These are phyloP conservation scores for Beta macrorhiza DNA, from an alignment of 179 eudicot genomes.

Conservation along the genomic window DNA sequence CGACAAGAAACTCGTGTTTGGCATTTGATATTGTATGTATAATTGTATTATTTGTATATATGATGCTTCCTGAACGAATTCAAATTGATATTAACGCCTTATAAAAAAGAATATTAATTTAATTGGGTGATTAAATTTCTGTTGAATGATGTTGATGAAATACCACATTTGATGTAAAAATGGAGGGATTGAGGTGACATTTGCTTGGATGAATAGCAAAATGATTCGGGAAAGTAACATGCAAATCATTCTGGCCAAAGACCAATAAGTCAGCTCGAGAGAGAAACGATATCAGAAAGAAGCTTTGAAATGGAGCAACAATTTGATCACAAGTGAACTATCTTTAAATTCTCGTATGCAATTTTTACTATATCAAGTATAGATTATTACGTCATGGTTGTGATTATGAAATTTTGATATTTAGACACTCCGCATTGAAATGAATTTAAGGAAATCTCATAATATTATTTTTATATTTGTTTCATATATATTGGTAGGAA, in stretches of 20 bases:
- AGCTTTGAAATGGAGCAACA: conserved; percentile 35
- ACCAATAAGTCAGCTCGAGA: background rate
- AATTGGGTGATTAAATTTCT: conserved; percentile 11
- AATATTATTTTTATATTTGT: too few relatives aligned
- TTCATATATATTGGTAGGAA: too few relatives aligned
- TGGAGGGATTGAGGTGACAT: conserved; percentile 32
- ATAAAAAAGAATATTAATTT: too few relatives aligned
- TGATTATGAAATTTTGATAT: too few relatives aligned
- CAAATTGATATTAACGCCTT: too few relatives aligned
- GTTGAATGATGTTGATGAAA: conserved; percentile 62
- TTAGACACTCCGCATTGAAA: too few relatives aligned
- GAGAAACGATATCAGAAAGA: background rate
- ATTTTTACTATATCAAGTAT: too few relatives aligned
- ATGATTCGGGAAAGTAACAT: conserved; percentile 23
- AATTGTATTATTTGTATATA: too few relatives aligned
- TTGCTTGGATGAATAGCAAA: conserved; percentile 40
- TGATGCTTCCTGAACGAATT: background rate
- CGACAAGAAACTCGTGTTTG: conserved; percentile 16
- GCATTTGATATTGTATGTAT: conserved; percentile 2
- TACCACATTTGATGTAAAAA: conserved; percentile 56
- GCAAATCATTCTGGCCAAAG: conserved; percentile 29
- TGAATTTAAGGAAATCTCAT: too few relatives aligned
- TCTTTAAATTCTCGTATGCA: too few relatives aligned
- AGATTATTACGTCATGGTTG: too few relatives aligned
- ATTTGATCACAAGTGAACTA: too few relatives aligned